These are phyloP conservation scores for Pythium periplocum DNA, from an alignment of 352 stramenopile species.

Conservation along the genomic window DNA sequence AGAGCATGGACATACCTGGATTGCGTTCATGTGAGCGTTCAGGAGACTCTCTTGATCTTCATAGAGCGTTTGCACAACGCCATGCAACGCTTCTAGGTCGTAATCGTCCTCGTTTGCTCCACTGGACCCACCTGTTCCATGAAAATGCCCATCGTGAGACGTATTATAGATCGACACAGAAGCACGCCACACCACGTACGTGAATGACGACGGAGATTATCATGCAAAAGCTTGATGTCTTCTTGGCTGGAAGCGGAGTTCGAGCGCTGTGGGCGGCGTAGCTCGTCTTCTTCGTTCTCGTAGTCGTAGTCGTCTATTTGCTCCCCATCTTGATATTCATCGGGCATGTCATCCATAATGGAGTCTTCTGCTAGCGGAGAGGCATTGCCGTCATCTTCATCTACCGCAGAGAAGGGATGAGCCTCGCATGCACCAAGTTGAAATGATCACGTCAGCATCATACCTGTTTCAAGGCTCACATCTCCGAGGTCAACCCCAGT, in stretches of 20 bases:
- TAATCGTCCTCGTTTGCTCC: conserved; percentile 26
- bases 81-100: conserved; percentile 56
- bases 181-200: conserved; percentile 22
- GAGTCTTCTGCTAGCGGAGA: conserved; percentile 7
- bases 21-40: conserved; percentile 95
- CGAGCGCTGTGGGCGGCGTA: conserved; percentile 14
- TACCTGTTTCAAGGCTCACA: conserved; percentile 57
- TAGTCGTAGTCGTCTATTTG: conserved; percentile 11
- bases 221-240: conserved; percentile 55
- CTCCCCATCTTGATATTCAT: conserved; percentile 5
- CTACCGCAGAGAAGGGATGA: neutral
- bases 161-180: neutral
- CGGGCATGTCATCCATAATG: neutral
- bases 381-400: conserved; percentile 11
- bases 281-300: conserved; percentile 11
- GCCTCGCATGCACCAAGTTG: neutral
- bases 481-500: conserved; percentile 46
- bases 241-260: conserved; percentile 50
- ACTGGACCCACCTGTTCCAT: conserved; percentile 12
- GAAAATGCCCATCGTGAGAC: neutral
- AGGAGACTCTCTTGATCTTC: conserved; percentile 96
- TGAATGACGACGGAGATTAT: conserved; percentile 43
- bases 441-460: neutral
- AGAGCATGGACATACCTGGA: conserved; percentile 60
- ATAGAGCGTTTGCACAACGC: conserved; percentile 88